Conservation (phyloP, 2,329 filamentous ascomycete species). For the Zasmidium cellare region DNA sequence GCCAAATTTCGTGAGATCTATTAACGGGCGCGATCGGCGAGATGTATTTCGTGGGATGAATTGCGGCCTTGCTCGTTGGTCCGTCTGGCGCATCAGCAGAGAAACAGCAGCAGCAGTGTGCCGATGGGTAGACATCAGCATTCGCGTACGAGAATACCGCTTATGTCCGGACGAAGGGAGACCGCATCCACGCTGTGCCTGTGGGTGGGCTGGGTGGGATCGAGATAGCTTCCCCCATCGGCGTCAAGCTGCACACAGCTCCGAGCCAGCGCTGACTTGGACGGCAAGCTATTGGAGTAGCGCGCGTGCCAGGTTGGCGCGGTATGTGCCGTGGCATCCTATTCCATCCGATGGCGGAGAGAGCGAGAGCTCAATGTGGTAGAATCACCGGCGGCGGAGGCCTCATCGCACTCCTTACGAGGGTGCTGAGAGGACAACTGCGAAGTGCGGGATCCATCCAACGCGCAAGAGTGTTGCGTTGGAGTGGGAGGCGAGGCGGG, state of each 20-base stretch:
- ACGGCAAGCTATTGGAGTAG: constrained; percentile 3
- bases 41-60: not conserved
- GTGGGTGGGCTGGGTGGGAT: not conserved
- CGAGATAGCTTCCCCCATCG: not conserved
- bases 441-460: not conserved
- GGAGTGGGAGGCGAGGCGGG: constrained; percentile 6
- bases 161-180: not conserved
- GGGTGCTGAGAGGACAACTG: not conserved
- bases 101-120: not conserved
- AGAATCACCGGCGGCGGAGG: constrained; percentile 1
- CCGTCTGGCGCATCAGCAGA: not conserved
- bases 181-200: not conserved
- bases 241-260: not conserved
- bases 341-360: not conserved
- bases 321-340: not conserved
- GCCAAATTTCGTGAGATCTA: not conserved
- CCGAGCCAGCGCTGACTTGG: not conserved
- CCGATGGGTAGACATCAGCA: too few relatives aligned
- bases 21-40: not conserved
- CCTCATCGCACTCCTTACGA: not conserved
- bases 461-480: not conserved
- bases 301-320: not conserved
- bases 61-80: not conserved
- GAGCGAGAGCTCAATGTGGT: not conserved
- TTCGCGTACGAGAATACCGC: not conserved